A percentile compares a stretch with the other conserved stretches of the same genome.
Evolutionary conservation across 768 basidiomycete genomes (phyloP).

Genomic region (Udeniomyces megalosporus): DNA sequence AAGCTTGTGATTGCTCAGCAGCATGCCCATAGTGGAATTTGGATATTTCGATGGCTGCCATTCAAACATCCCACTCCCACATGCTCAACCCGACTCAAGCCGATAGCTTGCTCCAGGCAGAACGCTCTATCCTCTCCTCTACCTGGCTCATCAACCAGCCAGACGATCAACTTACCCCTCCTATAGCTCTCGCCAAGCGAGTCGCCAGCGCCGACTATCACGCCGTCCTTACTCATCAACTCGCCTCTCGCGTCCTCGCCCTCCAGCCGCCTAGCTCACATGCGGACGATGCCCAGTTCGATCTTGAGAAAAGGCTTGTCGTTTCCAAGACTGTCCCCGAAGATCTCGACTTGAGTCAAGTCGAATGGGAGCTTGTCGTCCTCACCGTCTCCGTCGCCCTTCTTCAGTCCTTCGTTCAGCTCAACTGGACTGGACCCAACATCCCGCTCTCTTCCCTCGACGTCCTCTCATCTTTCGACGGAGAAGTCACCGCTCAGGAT

Average conservation of each 20-base stretch:
- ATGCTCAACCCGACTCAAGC: no score
- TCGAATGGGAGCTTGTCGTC: conserved; percentile 8
- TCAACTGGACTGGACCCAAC: conserved; percentile 92
- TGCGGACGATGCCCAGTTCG: neutral
- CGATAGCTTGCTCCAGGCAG: neutral
- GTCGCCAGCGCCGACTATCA: conserved; percentile 30
- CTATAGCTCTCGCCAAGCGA: conserved; percentile 22
- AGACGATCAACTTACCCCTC: neutral
- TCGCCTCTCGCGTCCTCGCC: conserved; percentile 28
- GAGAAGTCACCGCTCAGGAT: conserved; percentile 18
- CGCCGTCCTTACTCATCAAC: conserved; percentile 29
- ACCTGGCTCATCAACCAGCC: neutral
- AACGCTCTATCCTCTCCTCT: conserved; percentile 2
- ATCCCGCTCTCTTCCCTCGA: conserved; percentile 37
- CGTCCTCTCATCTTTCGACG: conserved; percentile 22
- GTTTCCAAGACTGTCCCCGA: conserved; percentile 15
- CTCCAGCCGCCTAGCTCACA: conserved; percentile 25
- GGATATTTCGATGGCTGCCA: no score
- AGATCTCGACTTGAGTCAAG: neutral
- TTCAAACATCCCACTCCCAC: no score
- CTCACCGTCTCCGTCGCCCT: conserved; percentile 51
- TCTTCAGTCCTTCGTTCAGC: conserved; percentile 77
- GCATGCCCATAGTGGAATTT: no score
- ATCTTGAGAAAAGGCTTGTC: conserved; percentile 20
- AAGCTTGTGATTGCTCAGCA: no score